A percentile compares a stretch with the other conserved stretches of the same genome.
phyloP scores from a whole-genome alignment of 805 yeast genomes.

The Teunomyces barrocoloradensis region DNA sequence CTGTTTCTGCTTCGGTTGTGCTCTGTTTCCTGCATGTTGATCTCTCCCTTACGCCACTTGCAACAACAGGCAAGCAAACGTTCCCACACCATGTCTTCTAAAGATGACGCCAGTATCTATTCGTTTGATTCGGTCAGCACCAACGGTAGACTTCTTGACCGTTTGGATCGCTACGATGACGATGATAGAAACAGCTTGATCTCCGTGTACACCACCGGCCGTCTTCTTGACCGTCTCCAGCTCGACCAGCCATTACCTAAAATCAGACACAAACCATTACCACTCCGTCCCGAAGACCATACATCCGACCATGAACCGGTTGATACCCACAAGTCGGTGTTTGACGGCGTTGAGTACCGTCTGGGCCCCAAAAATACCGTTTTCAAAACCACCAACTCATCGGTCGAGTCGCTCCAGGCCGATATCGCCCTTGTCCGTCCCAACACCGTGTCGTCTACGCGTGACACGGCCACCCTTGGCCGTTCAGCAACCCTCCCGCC shows the following conservation, averaged over 20 bases:
- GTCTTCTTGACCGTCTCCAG: constrained; percentile 28
- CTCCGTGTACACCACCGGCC: constrained; percentile 29
- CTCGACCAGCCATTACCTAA: constrained; percentile 17
- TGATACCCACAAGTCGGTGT: not conserved
- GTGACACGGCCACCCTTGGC: not conserved
- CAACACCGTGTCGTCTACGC: not conserved
- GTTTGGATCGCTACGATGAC: constrained; percentile 23
- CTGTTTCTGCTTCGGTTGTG: not conserved
- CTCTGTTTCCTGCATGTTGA: not conserved
- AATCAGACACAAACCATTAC: not conserved
- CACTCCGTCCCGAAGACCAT: not conserved
- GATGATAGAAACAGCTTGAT: constrained; percentile 16
- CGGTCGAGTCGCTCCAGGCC: constrained; percentile 25
- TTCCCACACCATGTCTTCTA: constrained; percentile 2
- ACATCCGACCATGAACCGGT: not conserved
- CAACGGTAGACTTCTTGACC: constrained; percentile 40
- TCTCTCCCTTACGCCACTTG: constrained; percentile 1
- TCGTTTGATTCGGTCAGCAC: constrained; percentile 45
- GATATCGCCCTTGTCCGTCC: constrained; percentile 15
- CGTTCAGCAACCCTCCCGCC: not conserved
- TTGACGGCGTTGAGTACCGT: not conserved
- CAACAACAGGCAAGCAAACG: not conserved
- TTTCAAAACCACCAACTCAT: constrained; percentile 15
- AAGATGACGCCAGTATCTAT: constrained; percentile 35
- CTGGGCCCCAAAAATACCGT: constrained; percentile 8